Percentiles rank a stretch among this genome's conserved stretches.
These are phyloP conservation scores for Fusarium haematococcum DNA, from an alignment of 2,329 filamentous ascomycete species.

Conservation along the genomic window DNA sequence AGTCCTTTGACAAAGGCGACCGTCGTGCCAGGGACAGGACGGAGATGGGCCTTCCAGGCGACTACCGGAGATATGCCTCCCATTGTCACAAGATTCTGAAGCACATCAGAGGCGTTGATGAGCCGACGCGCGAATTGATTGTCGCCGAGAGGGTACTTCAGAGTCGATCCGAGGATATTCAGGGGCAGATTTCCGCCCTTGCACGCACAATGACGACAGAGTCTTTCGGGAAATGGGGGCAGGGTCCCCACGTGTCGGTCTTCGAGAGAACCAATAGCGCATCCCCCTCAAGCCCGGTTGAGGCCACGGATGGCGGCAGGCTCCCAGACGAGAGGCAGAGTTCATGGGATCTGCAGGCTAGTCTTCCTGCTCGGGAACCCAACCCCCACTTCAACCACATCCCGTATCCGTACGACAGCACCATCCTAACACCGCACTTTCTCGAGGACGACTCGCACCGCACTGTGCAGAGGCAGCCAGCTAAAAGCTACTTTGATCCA, in stretches of 20 bases:
- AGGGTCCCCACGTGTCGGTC: slow-evolving; percentile 39
- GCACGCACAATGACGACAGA: slow-evolving; percentile 32
- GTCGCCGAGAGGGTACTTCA: slow-evolving; percentile 20
- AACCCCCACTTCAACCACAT: slow-evolving; percentile 26
- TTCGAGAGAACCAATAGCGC: slow-evolving; percentile 41
- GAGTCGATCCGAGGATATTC: slow-evolving; percentile 34
- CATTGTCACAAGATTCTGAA: slow-evolving; percentile 39
- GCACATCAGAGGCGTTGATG: slow-evolving; percentile 32
- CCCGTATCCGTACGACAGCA: slow-evolving; percentile 36
- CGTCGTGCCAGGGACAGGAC: slow-evolving; percentile 23
- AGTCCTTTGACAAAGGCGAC: slow-evolving; percentile 38
- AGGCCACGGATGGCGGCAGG: slow-evolving; percentile 20
- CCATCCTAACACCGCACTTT: slow-evolving; percentile 28
- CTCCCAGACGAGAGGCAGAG: slow-evolving; percentile 9
- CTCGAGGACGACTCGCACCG: slow-evolving; percentile 12
- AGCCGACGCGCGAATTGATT: slow-evolving; percentile 26
- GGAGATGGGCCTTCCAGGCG: slow-evolving; percentile 37
- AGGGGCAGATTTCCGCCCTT: slow-evolving; percentile 24
- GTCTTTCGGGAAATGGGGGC: slow-evolving; percentile 14
- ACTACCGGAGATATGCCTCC: slow-evolving; percentile 39
- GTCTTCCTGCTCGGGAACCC: slow-evolving; percentile 18
- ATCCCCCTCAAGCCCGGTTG: slow-evolving; percentile 31
- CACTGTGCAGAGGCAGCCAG: slow-evolving; percentile 5
- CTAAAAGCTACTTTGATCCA: slow-evolving; percentile 20
- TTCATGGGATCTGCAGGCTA: slow-evolving; percentile 20